phyloP scores from a whole-genome alignment of 139 green algal genomes.

The Tetraselmis chui region DNA sequence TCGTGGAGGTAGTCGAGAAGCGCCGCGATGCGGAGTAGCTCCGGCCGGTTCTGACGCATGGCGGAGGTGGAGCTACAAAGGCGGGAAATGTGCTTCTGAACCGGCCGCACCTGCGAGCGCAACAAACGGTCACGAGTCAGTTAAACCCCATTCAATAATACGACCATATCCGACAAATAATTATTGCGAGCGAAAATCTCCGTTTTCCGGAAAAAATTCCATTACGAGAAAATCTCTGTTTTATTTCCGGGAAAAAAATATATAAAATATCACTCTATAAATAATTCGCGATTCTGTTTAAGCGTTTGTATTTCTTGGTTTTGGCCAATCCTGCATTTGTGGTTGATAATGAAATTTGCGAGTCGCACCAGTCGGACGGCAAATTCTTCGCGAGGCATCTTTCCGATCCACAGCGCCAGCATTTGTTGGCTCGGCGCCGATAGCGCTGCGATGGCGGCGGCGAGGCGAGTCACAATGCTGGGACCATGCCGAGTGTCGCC shows the following conservation, averaged over 20 bases:
- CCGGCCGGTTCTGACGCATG: not conserved
- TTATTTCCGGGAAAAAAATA: no score
- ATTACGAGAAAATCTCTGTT: no score
- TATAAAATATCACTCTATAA: no score
- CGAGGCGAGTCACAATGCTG: not conserved
- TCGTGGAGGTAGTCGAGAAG: slow-evolving; percentile 50
- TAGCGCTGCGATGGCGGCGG: not conserved
- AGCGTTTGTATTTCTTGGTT: no score
- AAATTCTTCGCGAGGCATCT: slow-evolving; percentile 49
- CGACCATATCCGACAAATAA: no score
- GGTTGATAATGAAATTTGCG: no score
- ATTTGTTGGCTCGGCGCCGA: slow-evolving; percentile 7
- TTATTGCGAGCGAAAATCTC: no score
- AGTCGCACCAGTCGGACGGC: slow-evolving; percentile 44
- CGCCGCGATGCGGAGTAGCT: slow-evolving; percentile 25
- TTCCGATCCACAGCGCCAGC: slow-evolving; percentile 33
- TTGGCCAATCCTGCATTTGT: no score
- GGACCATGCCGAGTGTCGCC: not conserved
- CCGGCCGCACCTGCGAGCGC: not conserved
- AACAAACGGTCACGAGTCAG: no score
- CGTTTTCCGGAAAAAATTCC: no score
- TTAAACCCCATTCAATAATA: no score
- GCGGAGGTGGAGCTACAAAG: not conserved
- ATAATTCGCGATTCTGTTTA: no score
- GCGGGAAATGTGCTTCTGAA: not conserved